phyloP scores from a whole-genome alignment of 306 rosid species.

The Abrus precatorius region DNA sequence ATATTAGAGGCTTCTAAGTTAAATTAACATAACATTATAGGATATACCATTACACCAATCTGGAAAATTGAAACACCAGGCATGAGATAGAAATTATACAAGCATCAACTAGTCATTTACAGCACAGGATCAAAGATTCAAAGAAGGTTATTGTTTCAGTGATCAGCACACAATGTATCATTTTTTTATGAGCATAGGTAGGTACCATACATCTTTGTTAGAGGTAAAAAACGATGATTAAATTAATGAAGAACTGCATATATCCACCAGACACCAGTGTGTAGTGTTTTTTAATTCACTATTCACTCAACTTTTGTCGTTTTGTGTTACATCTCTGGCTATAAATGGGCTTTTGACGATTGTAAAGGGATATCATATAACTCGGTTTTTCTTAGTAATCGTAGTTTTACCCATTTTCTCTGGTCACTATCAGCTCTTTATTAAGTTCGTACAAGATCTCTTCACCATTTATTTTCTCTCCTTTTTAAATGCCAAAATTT shows the following conservation, averaged over 20 bases:
- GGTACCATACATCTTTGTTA: background rate
- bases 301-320: background rate
- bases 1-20: constrained; percentile 11
- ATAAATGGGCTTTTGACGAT: background rate
- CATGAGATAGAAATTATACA: constrained; percentile 8
- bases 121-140: constrained; percentile 9
- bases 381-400: background rate
- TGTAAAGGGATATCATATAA: background rate
- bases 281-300: constrained; percentile 1
- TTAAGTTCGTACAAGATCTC: background rate
- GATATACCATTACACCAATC: background rate
- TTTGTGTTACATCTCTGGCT: constrained; percentile 6
- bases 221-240: background rate
- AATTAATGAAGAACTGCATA: background rate
- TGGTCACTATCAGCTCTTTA: background rate
- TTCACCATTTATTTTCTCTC: background rate
- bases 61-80: background rate
- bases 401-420: background rate
- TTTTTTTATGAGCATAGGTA: background rate
- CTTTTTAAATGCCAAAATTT: background rate
- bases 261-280: background rate
- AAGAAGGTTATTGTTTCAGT: constrained; percentile 27
- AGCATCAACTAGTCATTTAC: background rate
- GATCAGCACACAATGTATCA: background rate
- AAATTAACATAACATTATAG: background rate